phyloP scores from a whole-genome alignment of 805 yeast genomes.

The Metschnikowia peoriensis region DNA sequence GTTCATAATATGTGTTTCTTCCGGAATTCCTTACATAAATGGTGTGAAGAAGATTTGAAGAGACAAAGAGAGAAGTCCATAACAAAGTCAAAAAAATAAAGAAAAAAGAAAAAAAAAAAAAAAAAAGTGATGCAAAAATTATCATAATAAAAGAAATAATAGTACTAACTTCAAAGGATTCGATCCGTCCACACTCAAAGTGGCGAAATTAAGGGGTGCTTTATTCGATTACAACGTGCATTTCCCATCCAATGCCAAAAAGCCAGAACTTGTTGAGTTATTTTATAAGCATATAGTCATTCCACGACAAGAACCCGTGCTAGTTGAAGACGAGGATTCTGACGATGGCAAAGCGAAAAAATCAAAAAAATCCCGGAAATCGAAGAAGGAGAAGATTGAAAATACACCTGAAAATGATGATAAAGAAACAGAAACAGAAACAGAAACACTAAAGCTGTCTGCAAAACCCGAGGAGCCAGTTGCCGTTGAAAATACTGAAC shows the following conservation, averaged over 20 bases:
- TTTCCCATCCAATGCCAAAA: slow-evolving; percentile 64
- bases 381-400: slow-evolving; percentile 1
- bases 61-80: too few relatives aligned
- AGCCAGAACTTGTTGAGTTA: slow-evolving; percentile 59
- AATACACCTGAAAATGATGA: neutral
- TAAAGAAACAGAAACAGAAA: too few relatives aligned
- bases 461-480: neutral
- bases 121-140: too few relatives aligned
- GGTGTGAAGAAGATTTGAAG: neutral
- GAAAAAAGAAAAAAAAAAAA: too few relatives aligned
- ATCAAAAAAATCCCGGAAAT: neutral
- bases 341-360: slow-evolving; percentile 1
- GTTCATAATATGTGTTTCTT: too few relatives aligned
- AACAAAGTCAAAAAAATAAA: too few relatives aligned
- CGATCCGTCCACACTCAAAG: slow-evolving; percentile 54
- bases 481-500: slow-evolving; percentile 7
- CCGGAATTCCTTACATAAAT: too few relatives aligned
- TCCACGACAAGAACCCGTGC: neutral
- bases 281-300: slow-evolving; percentile 50
- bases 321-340: neutral
- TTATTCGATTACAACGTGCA: slow-evolving; percentile 61
- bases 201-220: slow-evolving; percentile 68
- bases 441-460: too few relatives aligned
- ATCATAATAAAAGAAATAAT: too few relatives aligned
- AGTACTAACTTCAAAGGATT: slow-evolving; percentile 16